A percentile compares a stretch with the other conserved stretches of the same genome.
phyloP scores from a whole-genome alignment of 2,329 filamentous ascomycete genomes.

The Microcyclosporella mali region DNA sequence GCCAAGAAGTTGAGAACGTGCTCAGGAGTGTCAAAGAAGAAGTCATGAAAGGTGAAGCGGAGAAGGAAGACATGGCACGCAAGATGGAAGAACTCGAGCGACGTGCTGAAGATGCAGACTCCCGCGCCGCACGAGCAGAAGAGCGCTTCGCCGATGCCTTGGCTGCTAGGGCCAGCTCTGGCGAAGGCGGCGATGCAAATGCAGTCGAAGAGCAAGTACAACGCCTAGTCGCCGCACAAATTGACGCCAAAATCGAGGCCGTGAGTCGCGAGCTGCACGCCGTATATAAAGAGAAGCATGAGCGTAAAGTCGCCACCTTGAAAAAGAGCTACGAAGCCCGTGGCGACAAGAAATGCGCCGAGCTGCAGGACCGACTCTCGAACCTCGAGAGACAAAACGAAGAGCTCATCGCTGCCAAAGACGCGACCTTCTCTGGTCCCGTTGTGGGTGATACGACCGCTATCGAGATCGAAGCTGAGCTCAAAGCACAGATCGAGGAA shows the following conservation, averaged over 20 bases:
- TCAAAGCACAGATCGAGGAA: constrained; percentile 51
- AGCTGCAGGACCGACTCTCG: constrained; percentile 66
- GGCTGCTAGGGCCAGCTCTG: constrained; percentile 23
- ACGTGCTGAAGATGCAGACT: constrained; percentile 66
- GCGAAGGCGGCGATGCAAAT: constrained; percentile 24
- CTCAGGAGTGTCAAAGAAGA: constrained; percentile 75
- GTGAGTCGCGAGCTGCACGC: constrained; percentile 74
- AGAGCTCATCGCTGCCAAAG: constrained; percentile 58
- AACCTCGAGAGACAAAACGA: constrained; percentile 69
- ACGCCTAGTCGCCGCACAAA: constrained; percentile 52
- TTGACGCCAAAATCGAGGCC: constrained; percentile 81
- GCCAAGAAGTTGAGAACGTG: constrained; percentile 77
- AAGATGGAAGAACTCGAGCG: constrained; percentile 73
- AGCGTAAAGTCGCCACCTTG: constrained; percentile 86
- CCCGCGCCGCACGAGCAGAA: constrained; percentile 65
- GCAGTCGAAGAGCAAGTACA: constrained; percentile 42
- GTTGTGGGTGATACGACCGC: constrained; percentile 19
- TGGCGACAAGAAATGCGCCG: constrained; percentile 80
- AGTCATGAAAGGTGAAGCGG: constrained; percentile 68
- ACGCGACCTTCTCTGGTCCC: constrained; percentile 58
- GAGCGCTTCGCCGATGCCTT: constrained; percentile 58
- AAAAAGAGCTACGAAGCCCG: constrained; percentile 76
- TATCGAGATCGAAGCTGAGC: constrained; percentile 26
- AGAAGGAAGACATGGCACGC: constrained; percentile 70
- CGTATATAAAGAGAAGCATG: constrained; percentile 94